Evolutionary conservation across 1,284 basidiomycete species (phyloP), one percentile per base, ranked within the genome.

Genomic region (Exobasidium cylindrosporum): DNA sequence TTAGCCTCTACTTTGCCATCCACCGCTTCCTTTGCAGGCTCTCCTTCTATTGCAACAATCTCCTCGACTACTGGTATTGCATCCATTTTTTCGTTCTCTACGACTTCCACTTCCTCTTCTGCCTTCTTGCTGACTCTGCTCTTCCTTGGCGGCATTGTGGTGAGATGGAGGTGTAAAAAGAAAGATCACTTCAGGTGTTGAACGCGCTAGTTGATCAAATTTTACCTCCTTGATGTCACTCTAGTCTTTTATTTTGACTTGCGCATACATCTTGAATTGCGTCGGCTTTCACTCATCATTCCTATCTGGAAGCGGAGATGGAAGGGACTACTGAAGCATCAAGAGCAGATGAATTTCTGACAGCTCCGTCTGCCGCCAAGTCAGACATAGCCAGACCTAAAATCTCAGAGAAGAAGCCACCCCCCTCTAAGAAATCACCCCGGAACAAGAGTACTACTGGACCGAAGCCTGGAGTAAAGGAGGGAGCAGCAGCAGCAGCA

Each of bases 121-220:
- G 28, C 53, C 3, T 24, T 31, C 47, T 50, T 50, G 23, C 24
- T 31, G 7, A 21, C 47, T 23, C 47, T 7, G 14, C 10, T 50
- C 47, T 31, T 24, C 21, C 47, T 24, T 26, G 47, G 47, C 47
- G 47, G 47, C 47, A 50, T 50, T 23, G 14, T 44, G 47, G 24
- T 24, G 23, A 23, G 23, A 7, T 50, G 24, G 7, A 31, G 47
- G 47, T 10, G 10, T 31, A 31, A 50, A 31, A 23, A 21, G 47
- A 26, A 50, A 23, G 47, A 31, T 7, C 47, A 10, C 17, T 40
- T 40, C 17, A 40, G 17, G 35, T 7, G 10, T 10, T 17, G 35
- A 40, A 40, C 35, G 35, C 35, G 35, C n/a, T n/a, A n/a, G n/a
- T n/a, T n/a, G n/a, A n/a, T n/a, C n/a, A n/a, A n/a, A 40, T 17